Evolutionary conservation across 2,329 filamentous ascomycete genomes (phyloP), one percentile per base, ranked within the genome.

Genomic region (Arthrobotrys entomopaga): DNA sequence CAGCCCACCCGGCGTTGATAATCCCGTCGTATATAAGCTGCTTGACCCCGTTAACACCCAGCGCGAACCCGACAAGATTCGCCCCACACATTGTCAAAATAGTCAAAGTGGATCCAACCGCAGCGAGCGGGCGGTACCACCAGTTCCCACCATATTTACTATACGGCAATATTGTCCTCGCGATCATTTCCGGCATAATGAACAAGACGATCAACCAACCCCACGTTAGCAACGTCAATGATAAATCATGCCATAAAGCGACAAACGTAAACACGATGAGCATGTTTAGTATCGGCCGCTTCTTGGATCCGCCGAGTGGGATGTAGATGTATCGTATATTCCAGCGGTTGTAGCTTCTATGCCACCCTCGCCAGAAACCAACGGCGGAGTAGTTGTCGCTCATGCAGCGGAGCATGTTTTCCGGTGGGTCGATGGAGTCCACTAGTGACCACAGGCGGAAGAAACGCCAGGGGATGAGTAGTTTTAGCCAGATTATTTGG

Each of bases 331-430:
- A 99, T 22, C 95, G 89, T 58, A 98, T 86, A 67, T 95, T 87
- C 93, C 93, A 99, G 77, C 93, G 90, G 83, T 98, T 98, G 84
- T 92, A 98, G 76, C 89, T 92, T 60, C 93, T 89, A 82, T 99
- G 95, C 96, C 96, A 99, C 34, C 89, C 89, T 76, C 95, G 91
- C 95, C 95, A 99, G 83, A 99, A 99, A 19, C 90, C 89, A 46
- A 93, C 86, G 0, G 92, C 90, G 77, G 90, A 93, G 84, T 93
- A 97, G 81, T 98, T 98, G 84, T 99, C 89, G 80, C 89, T 93
- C 82, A 97, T 92, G 82, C 96, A 99, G 78, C 95, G 91, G 64
- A 97, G 87, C 92, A 99, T 97, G 83, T 99, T 99, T 83, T 99
- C 95, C 0, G 95, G 94, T 0, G 95, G 92, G 80, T 99, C 95